Evolutionary conservation across 176 grass and related monocot species (phyloP), one percentile per base, ranked within the genome.

Genomic region (Zoysia pacifica): DNA sequence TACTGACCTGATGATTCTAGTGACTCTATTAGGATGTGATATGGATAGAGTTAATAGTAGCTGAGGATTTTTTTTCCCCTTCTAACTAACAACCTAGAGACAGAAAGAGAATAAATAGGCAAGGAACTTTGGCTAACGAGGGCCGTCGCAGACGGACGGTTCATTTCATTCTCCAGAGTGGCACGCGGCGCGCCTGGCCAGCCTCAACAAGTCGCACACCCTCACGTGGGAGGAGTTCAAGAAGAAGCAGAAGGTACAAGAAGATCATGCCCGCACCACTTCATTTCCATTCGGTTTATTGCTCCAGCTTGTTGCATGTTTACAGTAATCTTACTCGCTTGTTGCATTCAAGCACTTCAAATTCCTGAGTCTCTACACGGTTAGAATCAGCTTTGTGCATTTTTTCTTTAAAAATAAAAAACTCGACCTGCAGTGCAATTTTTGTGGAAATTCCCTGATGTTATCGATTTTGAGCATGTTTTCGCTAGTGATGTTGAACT

Each of bases 101-200:
- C 15, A 49, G n/a, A 78, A 14, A 55, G 52, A 18, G 52, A 18
- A 55, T 5, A 16, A 18, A 18, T 5, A 55, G 18, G 5, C 5
- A 65, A 40, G 5, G 77, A 63, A 85, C 76, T 83, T 89, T 93
- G 94, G 93, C 93, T 99, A 99, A 99, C 86, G 75, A 86, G 97
- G 84, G 64, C 92, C 90, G 88, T 93, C 90, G 35, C 92, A 99
- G 97, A 89, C 86, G 86, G 97, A 99, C 87, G 97, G 97, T 93
- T 96, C 97, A 93, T 99, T 99, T 96, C 97, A 99, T 99, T 99
- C 97, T 95, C 97, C 97, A 96, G 97, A 95, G 90, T 99, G 97
- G 97, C 97, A 99, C 84, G 97, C 97, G 85, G 97, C 97, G 86
- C 97, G 97, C 74, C 89, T 99, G 88, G 97, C 97, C 73, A 93